phyloP scores from a whole-genome alignment of 805 yeast species.

The Saccharomyces paradoxus region DNA sequence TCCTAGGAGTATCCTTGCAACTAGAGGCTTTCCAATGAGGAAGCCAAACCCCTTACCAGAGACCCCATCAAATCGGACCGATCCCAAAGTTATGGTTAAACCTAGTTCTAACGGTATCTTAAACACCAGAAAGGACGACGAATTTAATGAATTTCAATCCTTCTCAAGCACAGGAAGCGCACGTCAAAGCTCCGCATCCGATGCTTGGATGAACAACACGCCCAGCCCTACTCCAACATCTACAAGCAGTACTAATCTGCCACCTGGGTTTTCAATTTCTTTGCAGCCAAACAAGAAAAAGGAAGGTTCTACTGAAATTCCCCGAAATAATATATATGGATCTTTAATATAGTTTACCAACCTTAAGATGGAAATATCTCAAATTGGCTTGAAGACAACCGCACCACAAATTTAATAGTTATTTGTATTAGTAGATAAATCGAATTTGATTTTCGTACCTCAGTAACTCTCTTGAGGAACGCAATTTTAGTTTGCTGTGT shows the following conservation, averaged over 20 bases:
- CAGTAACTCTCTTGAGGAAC: neutral
- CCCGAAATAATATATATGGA: neutral
- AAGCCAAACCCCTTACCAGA: neutral
- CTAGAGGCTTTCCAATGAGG: neutral
- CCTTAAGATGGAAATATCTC: neutral
- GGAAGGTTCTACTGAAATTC: neutral
- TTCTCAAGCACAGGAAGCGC: neutral
- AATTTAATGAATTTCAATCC: neutral
- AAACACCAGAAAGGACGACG: neutral
- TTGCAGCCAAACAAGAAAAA: constrained; percentile 28
- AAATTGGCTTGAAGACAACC: neutral
- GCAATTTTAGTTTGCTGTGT: neutral
- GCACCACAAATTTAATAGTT: neutral
- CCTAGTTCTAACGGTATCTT: neutral
- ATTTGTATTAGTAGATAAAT: neutral
- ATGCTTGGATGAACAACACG: constrained; percentile 1
- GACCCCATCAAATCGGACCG: neutral
- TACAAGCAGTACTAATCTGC: constrained; percentile 18
- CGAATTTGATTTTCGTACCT: neutral
- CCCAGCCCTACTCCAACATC: constrained; percentile 1
- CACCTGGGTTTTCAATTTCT: constrained; percentile 37
- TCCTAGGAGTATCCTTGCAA: neutral
- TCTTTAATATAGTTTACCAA: constrained; percentile 5
- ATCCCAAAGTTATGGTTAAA: neutral
- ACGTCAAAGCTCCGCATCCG: neutral